These are phyloP conservation scores for Eucalyptus cloeziana DNA, from an alignment of 345 rosid species.

Conservation along the genomic window DNA sequence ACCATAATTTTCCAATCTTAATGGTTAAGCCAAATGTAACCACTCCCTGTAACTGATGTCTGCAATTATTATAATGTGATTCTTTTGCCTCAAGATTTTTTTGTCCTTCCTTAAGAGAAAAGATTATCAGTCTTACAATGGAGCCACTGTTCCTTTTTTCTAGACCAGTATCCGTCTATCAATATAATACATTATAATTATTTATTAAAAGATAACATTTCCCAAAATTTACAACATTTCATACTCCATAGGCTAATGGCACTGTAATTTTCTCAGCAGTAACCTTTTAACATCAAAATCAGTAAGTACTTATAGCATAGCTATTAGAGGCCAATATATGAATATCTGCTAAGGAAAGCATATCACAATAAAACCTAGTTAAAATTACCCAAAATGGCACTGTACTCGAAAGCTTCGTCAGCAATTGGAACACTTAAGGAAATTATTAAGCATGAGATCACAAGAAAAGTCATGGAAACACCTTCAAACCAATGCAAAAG, in stretches of 20 bases:
- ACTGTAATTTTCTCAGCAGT: neutral
- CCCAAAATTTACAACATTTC: neutral
- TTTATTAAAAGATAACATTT: neutral
- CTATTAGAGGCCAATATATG: neutral
- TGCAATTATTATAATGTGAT: neutral
- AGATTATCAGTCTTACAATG: neutral
- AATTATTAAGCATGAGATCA: neutral
- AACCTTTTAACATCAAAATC: neutral
- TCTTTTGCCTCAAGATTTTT: neutral
- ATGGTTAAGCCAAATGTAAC: neutral
- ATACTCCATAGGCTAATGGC: neutral
- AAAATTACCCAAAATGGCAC: neutral
- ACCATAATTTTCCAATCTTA: neutral
- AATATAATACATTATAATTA: neutral
- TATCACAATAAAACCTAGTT: neutral
- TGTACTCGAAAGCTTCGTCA: neutral
- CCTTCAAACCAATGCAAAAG: slow-evolving; percentile 97
- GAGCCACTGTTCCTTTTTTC: neutral
- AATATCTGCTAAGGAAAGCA: neutral
- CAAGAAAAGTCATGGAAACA: neutral
- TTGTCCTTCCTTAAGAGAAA: neutral
- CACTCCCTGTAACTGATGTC: neutral
- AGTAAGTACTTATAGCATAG: neutral
- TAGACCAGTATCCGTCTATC: neutral
- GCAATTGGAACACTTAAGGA: neutral